Conservation (phyloP, 1,139 yeast species). For the Saccharomyces pastorianus region DNA sequence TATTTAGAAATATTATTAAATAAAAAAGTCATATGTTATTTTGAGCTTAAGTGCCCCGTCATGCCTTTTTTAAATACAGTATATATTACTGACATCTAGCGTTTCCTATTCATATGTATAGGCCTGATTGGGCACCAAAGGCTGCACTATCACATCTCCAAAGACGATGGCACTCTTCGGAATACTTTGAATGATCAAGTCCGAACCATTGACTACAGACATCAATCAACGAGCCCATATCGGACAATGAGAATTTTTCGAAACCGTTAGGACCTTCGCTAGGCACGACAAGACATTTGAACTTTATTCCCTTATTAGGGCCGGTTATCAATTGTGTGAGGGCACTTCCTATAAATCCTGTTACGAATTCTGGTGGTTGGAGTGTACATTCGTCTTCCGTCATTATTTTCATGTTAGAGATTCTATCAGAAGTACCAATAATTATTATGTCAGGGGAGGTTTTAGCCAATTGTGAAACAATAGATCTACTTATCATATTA, state of each 20-base stretch:
- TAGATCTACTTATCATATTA: constrained; percentile 12
- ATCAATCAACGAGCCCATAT: constrained; percentile 25
- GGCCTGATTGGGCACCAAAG: constrained; percentile 27
- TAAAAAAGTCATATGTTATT: constrained; percentile 1
- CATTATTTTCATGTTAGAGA: constrained; percentile 16
- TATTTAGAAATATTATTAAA: constrained; percentile 6
- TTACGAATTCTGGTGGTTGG: constrained; percentile 30
- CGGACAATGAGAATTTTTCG: constrained; percentile 24
- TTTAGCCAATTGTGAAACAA: constrained; percentile 6
- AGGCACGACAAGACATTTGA: constrained; percentile 17
- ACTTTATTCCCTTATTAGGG: not conserved
- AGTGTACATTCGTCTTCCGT: constrained; percentile 12
- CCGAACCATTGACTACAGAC: constrained; percentile 11
- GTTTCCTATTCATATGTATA: constrained; percentile 17
- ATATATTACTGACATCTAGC: not conserved
- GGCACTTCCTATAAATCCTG: constrained; percentile 27
- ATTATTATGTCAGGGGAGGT: constrained; percentile 6
- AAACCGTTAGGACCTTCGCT: constrained; percentile 33
- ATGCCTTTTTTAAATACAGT: not conserved
- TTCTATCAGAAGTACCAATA: constrained; percentile 27
- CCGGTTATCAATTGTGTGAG: constrained; percentile 13
- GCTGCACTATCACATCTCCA: constrained; percentile 28
- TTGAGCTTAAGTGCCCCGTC: not conserved
- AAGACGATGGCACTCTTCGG: constrained; percentile 20
- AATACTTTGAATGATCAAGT: constrained; percentile 14